Conservation (phyloP, 2,329 filamentous ascomycete genomes). For the Fusarium avenaceum region DNA sequence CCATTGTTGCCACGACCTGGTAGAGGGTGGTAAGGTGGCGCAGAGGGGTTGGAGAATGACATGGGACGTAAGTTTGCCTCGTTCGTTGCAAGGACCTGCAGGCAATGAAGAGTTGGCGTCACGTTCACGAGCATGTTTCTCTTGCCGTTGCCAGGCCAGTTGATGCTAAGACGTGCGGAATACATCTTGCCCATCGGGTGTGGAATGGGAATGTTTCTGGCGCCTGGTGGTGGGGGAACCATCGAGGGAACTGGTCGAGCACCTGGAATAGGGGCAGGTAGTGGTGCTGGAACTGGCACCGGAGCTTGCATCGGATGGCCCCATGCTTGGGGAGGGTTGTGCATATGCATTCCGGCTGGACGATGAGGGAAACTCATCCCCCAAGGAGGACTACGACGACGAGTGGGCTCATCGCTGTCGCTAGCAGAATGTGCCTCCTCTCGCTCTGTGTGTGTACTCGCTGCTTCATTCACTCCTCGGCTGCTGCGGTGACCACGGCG, state of each 20-base stretch:
- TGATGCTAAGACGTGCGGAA: conserved; percentile 48
- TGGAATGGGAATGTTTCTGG: conserved; percentile 23
- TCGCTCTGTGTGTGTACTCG: conserved; percentile 21
- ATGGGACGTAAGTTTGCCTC: conserved; percentile 40
- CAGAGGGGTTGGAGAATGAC: conserved; percentile 22
- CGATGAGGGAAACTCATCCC: conserved; percentile 19
- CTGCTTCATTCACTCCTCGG: conserved; percentile 26
- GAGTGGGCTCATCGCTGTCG: conserved; percentile 15
- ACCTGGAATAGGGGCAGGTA: conserved; percentile 8
- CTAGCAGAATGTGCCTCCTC: conserved; percentile 23
- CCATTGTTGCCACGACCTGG: conserved; percentile 19
- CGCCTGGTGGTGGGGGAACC: conserved; percentile 8
- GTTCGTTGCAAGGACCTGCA: conserved; percentile 39
- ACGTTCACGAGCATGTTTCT: conserved; percentile 51
- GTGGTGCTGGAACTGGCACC: conserved; percentile 5
- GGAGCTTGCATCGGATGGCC: conserved; percentile 10
- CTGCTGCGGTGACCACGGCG: conserved; percentile 31
- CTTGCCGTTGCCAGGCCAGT: conserved; percentile 49
- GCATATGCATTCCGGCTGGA: conserved; percentile 15
- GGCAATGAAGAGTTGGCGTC: conserved; percentile 53
- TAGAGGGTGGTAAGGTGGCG: conserved; percentile 10
- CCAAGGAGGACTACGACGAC: conserved; percentile 23
- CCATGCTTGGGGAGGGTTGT: conserved; percentile 28
- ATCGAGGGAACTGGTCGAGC: conserved; percentile 5
- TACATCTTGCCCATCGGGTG: conserved; percentile 19